Evolutionary conservation across 176 grass and related monocot species (phyloP), one percentile per base, ranked within the genome.

Genomic region (Oryza punctata): DNA sequence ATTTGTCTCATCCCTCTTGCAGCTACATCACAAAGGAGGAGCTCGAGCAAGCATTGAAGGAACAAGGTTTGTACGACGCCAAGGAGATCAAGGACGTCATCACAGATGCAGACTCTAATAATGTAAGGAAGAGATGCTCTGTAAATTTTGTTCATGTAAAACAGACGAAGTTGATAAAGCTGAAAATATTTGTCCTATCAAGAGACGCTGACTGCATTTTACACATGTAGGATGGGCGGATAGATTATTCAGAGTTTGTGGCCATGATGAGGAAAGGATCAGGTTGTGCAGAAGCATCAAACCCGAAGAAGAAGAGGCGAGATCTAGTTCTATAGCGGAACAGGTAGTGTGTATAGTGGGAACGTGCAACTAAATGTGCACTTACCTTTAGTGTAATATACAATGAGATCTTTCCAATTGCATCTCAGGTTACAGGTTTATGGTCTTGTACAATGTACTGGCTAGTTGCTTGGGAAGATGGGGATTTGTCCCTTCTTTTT

Each of bases 21-120:
- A 92, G 90, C 69, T 94, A 88, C 78, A 90, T 94, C 13, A 94
- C 92, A 24, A 94, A 79, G 64, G 90, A 94, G 77, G 92, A 94
- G 64, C 90, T 92, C 23, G 92, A 94, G 63, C 90, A 90, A 40
- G 87, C 90, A 46, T 88, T 94, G 67, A 89, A 78, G 87, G 92
- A 94, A 33, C 85, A 94, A 67, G 87, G 87, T 50, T 69, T 92
- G 54, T 90, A 92, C 18, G 84, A 92, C 13, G 85, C 87, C 28
- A 30, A 87, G 7, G 85, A 92, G 72, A 81, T 94, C 78, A 92
- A 94, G 35, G 85, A 94, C 5, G 90, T 92, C 32, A 90, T 94
- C 77, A 79, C 92, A n/a, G 92, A 94, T 5, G 89, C 92, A 4
- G 89, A 94, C 67, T 81, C 89, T 11, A 78, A 94, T 63, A 94